These are phyloP conservation scores for Coemansia sp. DNA, from an alignment of 192 early-diverging fungal species.

Conservation along the genomic window DNA sequence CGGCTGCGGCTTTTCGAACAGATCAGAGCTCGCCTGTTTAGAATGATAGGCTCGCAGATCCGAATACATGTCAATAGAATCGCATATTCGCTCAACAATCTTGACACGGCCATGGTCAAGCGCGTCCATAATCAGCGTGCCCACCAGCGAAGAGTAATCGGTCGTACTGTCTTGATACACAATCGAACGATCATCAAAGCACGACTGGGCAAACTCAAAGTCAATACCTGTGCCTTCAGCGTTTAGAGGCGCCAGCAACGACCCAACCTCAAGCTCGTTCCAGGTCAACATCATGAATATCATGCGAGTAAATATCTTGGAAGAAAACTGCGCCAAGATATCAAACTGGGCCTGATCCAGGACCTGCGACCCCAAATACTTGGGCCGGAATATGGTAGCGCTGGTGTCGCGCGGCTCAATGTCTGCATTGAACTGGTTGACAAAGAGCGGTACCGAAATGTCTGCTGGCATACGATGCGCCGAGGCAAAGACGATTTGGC, in stretches of 20 bases:
- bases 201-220: slow-evolving; percentile 25
- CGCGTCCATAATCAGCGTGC: slow-evolving; percentile 32
- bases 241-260: slow-evolving; percentile 58
- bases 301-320: slow-evolving; percentile 53
- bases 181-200: slow-evolving; percentile 21
- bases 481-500: slow-evolving; percentile 16
- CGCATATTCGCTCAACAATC: slow-evolving; percentile 25
- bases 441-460: slow-evolving; percentile 33
- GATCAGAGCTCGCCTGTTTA: neutral
- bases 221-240: slow-evolving; percentile 21
- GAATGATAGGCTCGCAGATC: slow-evolving; percentile 30
- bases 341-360: slow-evolving; percentile 43
- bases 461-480: slow-evolving; percentile 20
- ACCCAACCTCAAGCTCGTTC: slow-evolving; percentile 52
- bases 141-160: slow-evolving; percentile 7
- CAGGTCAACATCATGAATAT: slow-evolving; percentile 55
- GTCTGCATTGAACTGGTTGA: slow-evolving; percentile 18
- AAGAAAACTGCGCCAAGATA: slow-evolving; percentile 56
- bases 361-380: slow-evolving; percentile 25
- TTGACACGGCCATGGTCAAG: slow-evolving; percentile 42
- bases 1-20: neutral
- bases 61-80: slow-evolving; percentile 30
- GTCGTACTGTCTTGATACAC: neutral
- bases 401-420: slow-evolving; percentile 7
- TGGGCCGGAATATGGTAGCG: slow-evolving; percentile 7